Evolutionary conservation across 2,329 filamentous ascomycete genomes (phyloP).

Genomic region (Monilinia polystroma): DNA sequence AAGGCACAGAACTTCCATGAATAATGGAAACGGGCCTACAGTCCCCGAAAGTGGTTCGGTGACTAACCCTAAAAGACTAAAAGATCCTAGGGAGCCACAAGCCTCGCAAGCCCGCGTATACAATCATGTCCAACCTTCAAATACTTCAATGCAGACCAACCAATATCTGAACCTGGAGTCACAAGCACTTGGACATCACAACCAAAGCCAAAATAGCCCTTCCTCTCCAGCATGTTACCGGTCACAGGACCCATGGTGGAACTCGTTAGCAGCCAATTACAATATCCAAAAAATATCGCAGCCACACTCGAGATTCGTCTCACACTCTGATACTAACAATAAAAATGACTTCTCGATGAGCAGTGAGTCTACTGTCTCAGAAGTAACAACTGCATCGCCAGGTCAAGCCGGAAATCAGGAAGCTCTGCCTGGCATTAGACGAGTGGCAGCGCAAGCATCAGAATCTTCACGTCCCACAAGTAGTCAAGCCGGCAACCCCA

Average conservation of each 20-base stretch:
- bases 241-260: conserved; percentile 19
- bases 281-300: conserved; percentile 10
- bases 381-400: background rate
- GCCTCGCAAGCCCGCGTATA: background rate
- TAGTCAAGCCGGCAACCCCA: background rate
- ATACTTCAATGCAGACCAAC: background rate
- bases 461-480: background rate
- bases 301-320: background rate
- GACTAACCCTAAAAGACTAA: background rate
- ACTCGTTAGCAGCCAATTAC: conserved; percentile 10
- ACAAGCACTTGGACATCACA: background rate
- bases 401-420: background rate
- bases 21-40: background rate
- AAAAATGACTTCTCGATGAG: background rate
- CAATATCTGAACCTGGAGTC: background rate
- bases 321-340: background rate
- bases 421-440: background rate
- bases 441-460: background rate
- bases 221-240: background rate
- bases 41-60: background rate
- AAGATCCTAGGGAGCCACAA: background rate
- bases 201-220: background rate
- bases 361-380: background rate
- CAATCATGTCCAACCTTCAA: background rate
- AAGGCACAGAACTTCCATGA: background rate